Base-by-base conservation (phyloP, 2,329 filamentous ascomycete species). In the Rhynchosporium secalis region DNA sequence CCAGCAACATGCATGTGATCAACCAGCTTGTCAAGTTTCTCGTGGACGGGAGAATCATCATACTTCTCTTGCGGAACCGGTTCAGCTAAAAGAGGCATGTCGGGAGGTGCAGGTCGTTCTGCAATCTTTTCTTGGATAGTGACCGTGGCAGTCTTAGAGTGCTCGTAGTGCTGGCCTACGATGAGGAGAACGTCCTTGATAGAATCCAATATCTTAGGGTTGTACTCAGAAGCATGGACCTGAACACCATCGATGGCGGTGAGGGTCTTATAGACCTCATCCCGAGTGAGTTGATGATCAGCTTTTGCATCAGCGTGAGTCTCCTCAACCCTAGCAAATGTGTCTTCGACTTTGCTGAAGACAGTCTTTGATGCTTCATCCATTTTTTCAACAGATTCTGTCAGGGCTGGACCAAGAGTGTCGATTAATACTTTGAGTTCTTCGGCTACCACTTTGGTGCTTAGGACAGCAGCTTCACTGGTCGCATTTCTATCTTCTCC, bases 381-480 rank as follows among this genome's bases (percentile, higher is more conserved):
- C 83, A 94, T 89, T 76, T 92, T 94, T 72, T 96, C 91, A 61
- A 93, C 84, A 0, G 90, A 89, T 59, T 96, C 91, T 0, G 88
- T 90, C 59, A 96, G 86, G 6, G 87, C 88, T 41, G 86, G 86
- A 7, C 92, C 91, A 52, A 97, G 87, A 0, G 91, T 92, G 69
- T 96, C 92, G 61, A 96, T 88, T 0, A 96, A 85, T 8, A 91
- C 79, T 75, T 91, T 94, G 62, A 98, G 84, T 69, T 98, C 95
- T 65, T 97, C 93, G 0, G 92, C 87, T 58, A 96, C 85, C 4
- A 84, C 82, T 76, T 92, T 96, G 31, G 90, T 94, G 64, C 82
- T 85, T 15, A 86, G 81, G 7, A 96, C 80, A 4, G 92, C 86
- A 60, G 90, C 87, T 62, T 93, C 85, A 65, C 92, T 87, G 66